Base-by-base conservation (phyloP, 2,329 filamentous ascomycete genomes). In the Colletotrichum cereale region DNA sequence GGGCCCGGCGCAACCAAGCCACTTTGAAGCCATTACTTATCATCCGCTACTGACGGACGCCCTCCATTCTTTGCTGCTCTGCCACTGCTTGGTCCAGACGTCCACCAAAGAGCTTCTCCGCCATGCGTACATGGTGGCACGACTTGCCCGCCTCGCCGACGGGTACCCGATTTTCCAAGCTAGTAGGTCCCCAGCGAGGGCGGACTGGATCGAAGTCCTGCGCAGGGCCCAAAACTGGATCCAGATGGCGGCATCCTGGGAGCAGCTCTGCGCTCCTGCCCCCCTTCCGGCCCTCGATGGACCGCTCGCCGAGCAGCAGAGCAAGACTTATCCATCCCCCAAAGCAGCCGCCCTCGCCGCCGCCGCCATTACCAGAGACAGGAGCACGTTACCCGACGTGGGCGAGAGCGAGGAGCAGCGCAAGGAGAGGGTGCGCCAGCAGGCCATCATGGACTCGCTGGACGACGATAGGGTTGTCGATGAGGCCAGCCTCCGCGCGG, bases 91-190 rank as follows among this genome's bases (percentile, higher is more conserved):
- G 12, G 82, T 93, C 10, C 93, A 96, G 80, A 97, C 94, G 0
- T 92, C 93, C 0, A 80, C 89, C 14, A 94, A 92, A 75, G 93
- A 96, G 79, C 87, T 95, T 42, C 88, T 91, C 61, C 92, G 93
- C 44, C 93, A 96, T 78, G 93, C 93, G 0, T 87, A 94, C 83
- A 96, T 95, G 87, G 93, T 92, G 5, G 92, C 93, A 21, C 90
- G 93, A 6, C 86, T 96, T 2, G 87, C 89, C 5, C 88, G 93
- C 26, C 86, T 96, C 31, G 90, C 89, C 60, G 92, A 96, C 76
- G 93, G 93, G 5, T 95, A 94, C 75, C 94, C 94, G 0, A 88
- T 96, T 60, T 96, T 97, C 78, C 90, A 95, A 74, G 86, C 90
- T 0, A 90, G 91, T 31, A 86, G 92, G 61, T 92, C 89, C 4